phyloP scores from a whole-genome alignment of 805 yeast genomes.

The Phaffomyces thermotolerans region DNA sequence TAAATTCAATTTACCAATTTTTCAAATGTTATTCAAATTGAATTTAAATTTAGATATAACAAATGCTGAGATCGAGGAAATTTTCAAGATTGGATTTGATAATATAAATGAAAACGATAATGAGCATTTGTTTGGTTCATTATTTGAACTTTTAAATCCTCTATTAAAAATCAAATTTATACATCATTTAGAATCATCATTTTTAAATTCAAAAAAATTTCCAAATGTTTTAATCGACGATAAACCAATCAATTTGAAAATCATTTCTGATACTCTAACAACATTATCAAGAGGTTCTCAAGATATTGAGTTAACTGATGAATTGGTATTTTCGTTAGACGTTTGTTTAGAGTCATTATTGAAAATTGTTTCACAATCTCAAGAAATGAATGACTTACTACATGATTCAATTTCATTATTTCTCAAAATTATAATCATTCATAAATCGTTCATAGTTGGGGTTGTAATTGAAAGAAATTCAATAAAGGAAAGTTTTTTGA shows the following conservation, averaged over 20 bases:
- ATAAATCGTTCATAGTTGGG: conserved; percentile 42
- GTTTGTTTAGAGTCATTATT: conserved; percentile 32
- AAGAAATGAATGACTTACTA: conserved; percentile 9
- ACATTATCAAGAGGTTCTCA: conserved; percentile 14
- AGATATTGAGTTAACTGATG: conserved; percentile 23
- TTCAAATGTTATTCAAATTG: conserved; percentile 33
- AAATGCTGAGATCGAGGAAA: conserved; percentile 7
- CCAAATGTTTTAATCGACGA: conserved; percentile 23
- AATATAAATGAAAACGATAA: neutral
- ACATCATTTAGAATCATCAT: conserved; percentile 33
- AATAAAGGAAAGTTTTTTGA: conserved; percentile 39
- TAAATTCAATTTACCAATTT: conserved; percentile 35
- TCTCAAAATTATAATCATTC: conserved; percentile 51
- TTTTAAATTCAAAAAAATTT: conserved; percentile 34
- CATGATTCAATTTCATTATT: conserved; percentile 37
- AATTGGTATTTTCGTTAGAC: conserved; percentile 34
- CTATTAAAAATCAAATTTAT: conserved; percentile 27
- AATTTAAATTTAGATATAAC: conserved; percentile 14
- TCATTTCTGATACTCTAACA: conserved; percentile 15
- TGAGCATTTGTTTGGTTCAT: conserved; percentile 26
- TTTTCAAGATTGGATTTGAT: conserved; percentile 9
- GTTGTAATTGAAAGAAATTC: conserved; percentile 36
- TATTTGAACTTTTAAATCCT: conserved; percentile 32
- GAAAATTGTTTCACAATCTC: conserved; percentile 17
- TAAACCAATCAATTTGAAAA: conserved; percentile 7